Evolutionary conservation across 768 basidiomycete genomes (phyloP).

Genomic region (Suillus subaureus): DNA sequence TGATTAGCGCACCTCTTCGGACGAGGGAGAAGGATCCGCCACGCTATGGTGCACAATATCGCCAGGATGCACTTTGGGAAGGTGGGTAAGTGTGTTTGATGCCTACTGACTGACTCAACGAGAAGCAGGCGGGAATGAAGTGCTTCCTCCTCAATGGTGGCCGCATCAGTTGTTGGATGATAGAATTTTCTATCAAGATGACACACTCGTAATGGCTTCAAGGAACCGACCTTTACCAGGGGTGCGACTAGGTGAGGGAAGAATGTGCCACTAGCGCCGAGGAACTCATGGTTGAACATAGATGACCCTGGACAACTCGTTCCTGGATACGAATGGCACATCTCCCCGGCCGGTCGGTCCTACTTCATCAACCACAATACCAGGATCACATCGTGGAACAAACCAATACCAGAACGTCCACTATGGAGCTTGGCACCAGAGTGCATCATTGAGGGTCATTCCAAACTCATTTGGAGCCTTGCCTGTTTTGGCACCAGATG

Average conservation of each 20-base stretch:
- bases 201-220: background rate
- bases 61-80: conserved; percentile 3
- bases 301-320: background rate
- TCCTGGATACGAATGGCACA: background rate
- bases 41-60: background rate
- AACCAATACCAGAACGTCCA: background rate
- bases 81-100: background rate
- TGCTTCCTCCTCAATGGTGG: background rate
- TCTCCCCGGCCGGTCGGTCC: background rate
- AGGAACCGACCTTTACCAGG: background rate
- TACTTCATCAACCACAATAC: background rate
- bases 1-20: background rate
- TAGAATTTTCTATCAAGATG: background rate
- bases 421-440: background rate
- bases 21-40: background rate
- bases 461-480: background rate
- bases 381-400: background rate
- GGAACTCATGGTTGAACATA: background rate
- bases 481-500: background rate
- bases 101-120: background rate
- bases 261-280: background rate
- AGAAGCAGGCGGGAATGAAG: background rate
- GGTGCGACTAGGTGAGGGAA: background rate
- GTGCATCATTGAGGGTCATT: background rate
- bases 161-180: background rate